phyloP scores from a whole-genome alignment of 2,329 filamentous ascomycete species.

The Exophiala xenobiotica region DNA sequence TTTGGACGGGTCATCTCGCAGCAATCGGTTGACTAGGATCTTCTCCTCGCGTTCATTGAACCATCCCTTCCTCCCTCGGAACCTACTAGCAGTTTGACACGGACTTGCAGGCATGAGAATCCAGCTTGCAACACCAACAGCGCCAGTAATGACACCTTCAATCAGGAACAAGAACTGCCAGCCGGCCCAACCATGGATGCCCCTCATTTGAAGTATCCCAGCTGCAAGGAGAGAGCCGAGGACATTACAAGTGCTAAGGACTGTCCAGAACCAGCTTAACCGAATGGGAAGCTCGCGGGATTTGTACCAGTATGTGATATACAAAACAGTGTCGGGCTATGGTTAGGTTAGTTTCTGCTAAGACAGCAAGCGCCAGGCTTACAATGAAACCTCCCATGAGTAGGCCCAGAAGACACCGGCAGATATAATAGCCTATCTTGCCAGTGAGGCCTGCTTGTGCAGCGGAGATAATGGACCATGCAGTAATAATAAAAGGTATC shows the following conservation, averaged over 20 bases:
- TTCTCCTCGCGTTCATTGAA: slow-evolving; percentile 59
- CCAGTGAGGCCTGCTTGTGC: slow-evolving; percentile 53
- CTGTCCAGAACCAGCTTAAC: background rate
- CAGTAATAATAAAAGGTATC: slow-evolving; percentile 60
- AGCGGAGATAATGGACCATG: slow-evolving; percentile 56
- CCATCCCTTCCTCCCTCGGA: slow-evolving; percentile 63
- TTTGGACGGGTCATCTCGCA: slow-evolving; percentile 61
- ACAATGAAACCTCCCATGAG: slow-evolving; percentile 53
- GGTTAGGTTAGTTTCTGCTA: background rate
- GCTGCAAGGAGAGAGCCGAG: background rate
- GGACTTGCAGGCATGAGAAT: slow-evolving; percentile 64
- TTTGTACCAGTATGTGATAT: background rate
- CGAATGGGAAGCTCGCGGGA: background rate
- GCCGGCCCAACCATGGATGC: background rate
- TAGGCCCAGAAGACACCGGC: slow-evolving; percentile 49
- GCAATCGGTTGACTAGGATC: slow-evolving; percentile 59
- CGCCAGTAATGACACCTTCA: slow-evolving; percentile 46
- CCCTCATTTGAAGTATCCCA: background rate
- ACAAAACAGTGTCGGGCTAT: too few species aligned
- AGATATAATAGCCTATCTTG: slow-evolving; percentile 42
- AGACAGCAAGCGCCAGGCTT: background rate
- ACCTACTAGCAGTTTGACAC: slow-evolving; percentile 60
- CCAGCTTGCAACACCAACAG: slow-evolving; percentile 56
- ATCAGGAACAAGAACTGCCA: slow-evolving; percentile 37
- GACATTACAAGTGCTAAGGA: background rate